Conservation (phyloP, 1,139 yeast species). For the Suhomyces atakaporum region DNA sequence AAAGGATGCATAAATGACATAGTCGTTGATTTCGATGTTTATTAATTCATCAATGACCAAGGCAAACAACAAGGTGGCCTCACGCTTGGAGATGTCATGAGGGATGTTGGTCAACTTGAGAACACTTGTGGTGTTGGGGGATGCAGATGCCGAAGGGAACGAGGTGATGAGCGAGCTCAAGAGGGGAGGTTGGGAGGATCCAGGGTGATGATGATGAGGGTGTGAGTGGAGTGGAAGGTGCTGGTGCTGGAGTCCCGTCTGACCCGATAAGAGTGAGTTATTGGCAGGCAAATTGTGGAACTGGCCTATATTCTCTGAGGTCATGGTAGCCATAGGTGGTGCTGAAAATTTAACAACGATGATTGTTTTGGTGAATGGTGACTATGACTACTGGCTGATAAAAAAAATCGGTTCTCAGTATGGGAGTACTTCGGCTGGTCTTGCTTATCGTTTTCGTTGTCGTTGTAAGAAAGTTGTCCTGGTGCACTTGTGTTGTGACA, state of each 20-base stretch:
- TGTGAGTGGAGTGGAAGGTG: constrained; percentile 11
- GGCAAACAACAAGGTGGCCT: constrained; percentile 75
- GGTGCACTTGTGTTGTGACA: too few relatives aligned
- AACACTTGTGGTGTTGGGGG: constrained; percentile 15
- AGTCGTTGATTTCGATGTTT: constrained; percentile 57
- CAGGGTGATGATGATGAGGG: constrained; percentile 12
- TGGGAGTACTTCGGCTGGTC: too few relatives aligned
- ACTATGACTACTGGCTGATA: not conserved
- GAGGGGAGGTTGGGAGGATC: constrained; percentile 12
- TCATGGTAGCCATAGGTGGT: constrained; percentile 20
- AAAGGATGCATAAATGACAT: constrained; percentile 62
- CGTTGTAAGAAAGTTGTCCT: too few relatives aligned
- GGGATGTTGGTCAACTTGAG: constrained; percentile 65
- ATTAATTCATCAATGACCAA: constrained; percentile 71
- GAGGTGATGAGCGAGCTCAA: constrained; percentile 13
- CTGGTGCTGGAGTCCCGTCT: constrained; percentile 10
- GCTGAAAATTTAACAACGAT: not conserved
- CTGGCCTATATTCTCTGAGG: constrained; percentile 23
- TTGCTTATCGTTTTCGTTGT: too few relatives aligned
- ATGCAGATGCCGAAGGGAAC: constrained; percentile 11
- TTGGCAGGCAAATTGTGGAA: constrained; percentile 18
- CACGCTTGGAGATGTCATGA: constrained; percentile 69
- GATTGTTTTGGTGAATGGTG: too few relatives aligned
- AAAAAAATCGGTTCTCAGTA: not conserved
- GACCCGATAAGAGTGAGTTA: constrained; percentile 9